Base-by-base conservation (phyloP, 176 grass and related monocot species). In the Puya raimondii region DNA sequence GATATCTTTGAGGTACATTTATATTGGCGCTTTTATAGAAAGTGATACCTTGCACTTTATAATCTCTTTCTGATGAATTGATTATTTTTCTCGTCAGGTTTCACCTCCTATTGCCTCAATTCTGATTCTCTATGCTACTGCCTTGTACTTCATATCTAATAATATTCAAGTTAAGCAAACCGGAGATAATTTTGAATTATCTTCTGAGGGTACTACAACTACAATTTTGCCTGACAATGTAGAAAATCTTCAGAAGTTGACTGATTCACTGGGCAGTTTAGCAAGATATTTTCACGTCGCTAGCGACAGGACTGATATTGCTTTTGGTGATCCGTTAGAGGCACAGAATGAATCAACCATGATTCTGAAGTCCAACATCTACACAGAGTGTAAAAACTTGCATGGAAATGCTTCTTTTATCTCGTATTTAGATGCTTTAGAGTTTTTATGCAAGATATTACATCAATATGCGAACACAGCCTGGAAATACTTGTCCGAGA, bases 391-490 rank as follows among this genome's bases (percentile, higher is more conserved):
- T 69, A 72, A 65, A 71, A 61, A 53, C 48, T 68, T 79, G 50
- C 66, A 74, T 72, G 82, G 75, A 54, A 53, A 64, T 70, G 49
- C 71, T 52, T 91, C 71, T 65, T 73, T 78, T 49, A 15, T 80
- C 63, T 72, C 83, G 52, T 96, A 91, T 69, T 57, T 96, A 57
- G 88, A 96, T 76, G 82, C 88, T 4, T 81, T 96, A 47, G 88
- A 84, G 48, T 88, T 88, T 80, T 51, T 84, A 17, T 84, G 91
- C 75, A 90, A 88, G 83, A 65, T 85, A 49, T 71, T 91, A 51
- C 54, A 80, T 63, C 77, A 74, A 18, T 78, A 79, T 70, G 85
- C 11, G 26, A 80, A 82, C 75, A 15, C 65, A 69, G 22, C 72
- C 72, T 91, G 83, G 85, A 84, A 82, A 50, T 48, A 57, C 51